phyloP scores from a whole-genome alignment of 2,329 filamentous ascomycete species.

The Xylaria sp. region DNA sequence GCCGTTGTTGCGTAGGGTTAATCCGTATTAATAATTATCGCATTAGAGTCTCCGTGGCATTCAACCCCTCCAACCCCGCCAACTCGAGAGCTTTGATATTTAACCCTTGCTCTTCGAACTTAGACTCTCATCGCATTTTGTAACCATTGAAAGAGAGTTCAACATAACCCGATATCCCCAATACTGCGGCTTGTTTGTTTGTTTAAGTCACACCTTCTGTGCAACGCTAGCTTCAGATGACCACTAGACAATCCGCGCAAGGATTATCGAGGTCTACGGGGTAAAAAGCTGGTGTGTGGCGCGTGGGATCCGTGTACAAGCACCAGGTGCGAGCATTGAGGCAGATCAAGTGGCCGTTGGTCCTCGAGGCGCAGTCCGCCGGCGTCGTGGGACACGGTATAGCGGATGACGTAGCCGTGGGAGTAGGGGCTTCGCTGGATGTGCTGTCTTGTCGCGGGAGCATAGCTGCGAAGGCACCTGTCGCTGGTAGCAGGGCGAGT shows the following conservation, averaged over 20 bases:
- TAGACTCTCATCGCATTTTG: background rate
- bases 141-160: background rate
- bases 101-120: background rate
- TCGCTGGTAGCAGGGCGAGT: constrained; percentile 34
- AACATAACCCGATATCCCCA: background rate
- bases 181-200: background rate
- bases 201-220: too few relatives aligned
- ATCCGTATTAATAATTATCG: background rate
- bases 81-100: background rate
- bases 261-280: constrained; percentile 35
- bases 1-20: background rate
- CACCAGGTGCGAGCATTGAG: constrained; percentile 40
- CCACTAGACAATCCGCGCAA: constrained; percentile 34
- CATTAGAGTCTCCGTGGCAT: background rate
- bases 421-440: constrained; percentile 14
- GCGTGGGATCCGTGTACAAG: constrained; percentile 34
- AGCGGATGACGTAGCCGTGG: constrained; percentile 16
- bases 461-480: constrained; percentile 20
- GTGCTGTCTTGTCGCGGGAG: constrained; percentile 26
- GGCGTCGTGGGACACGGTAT: constrained; percentile 39
- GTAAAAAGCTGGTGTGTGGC: constrained; percentile 36
- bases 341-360: constrained; percentile 36
- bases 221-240: background rate
- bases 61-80: too few relatives aligned
- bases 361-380: constrained; percentile 25